Percentiles rank a stretch among this genome's conserved stretches.
Evolutionary conservation across 768 basidiomycete genomes (phyloP).

Genomic region (Harrya chromipes): DNA sequence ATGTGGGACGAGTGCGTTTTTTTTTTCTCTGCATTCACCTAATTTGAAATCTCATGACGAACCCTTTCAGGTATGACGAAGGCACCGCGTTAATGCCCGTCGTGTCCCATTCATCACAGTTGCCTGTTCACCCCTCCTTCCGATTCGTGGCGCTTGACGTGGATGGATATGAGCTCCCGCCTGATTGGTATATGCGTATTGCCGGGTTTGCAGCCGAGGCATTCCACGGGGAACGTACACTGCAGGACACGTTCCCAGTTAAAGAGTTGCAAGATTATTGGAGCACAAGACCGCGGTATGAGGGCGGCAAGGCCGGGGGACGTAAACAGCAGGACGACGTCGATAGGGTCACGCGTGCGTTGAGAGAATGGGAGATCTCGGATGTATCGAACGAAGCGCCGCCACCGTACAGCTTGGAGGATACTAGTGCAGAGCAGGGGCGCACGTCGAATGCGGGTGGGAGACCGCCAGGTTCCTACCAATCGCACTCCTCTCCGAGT

Average conservation of each 20-base stretch:
- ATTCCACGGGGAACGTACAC: constrained; percentile 58
- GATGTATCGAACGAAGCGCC: constrained; percentile 46
- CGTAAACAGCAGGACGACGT: constrained; percentile 22
- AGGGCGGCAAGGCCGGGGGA: constrained; percentile 26
- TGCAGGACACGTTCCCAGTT: constrained; percentile 61
- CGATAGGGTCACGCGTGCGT: constrained; percentile 25
- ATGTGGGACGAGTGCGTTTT: constrained; percentile 82
- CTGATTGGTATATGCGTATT: constrained; percentile 87
- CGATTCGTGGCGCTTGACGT: constrained; percentile 71
- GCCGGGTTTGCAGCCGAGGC: constrained; percentile 69
- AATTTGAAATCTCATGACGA: background rate
- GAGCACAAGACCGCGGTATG: constrained; percentile 58
- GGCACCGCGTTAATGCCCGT: constrained; percentile 82
- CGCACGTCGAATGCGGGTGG: background rate
- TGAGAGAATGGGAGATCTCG: constrained; percentile 43
- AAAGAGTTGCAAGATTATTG: constrained; percentile 79
- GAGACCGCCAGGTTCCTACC: background rate
- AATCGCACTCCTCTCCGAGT: constrained; percentile 11
- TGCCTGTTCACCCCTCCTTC: constrained; percentile 59
- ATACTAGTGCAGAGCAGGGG: constrained; percentile 6
- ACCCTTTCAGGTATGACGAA: constrained; percentile 64
- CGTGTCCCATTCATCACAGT: constrained; percentile 50
- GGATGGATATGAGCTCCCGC: constrained; percentile 72
- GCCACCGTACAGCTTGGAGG: constrained; percentile 66
- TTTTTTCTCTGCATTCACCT: background rate